These are phyloP conservation scores for Capsella rubella DNA, from an alignment of 441 rosid species.

Conservation along the genomic window DNA sequence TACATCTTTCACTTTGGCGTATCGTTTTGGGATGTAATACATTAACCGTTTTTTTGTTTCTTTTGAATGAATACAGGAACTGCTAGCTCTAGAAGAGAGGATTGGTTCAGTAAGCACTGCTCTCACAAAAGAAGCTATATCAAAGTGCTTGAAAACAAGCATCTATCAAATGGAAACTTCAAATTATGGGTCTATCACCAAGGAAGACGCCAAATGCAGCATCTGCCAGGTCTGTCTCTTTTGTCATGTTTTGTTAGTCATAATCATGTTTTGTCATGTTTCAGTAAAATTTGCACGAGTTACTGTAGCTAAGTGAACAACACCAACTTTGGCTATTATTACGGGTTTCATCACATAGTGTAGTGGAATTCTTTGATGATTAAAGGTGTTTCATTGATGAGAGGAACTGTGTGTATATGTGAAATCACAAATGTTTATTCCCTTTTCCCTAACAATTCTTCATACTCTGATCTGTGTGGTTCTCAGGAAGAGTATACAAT, in stretches of 20 bases:
- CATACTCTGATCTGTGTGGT: slow-evolving; percentile 17
- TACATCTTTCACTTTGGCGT: background rate
- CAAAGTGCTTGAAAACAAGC: slow-evolving; percentile 26
- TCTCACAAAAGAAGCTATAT: slow-evolving; percentile 74
- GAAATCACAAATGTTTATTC: background rate
- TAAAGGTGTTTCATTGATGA: slow-evolving; percentile 6
- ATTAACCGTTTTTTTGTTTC: slow-evolving; percentile 9
- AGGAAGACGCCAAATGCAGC: slow-evolving; percentile 27
- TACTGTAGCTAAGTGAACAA: slow-evolving; percentile 8
- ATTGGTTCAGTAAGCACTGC: slow-evolving; percentile 98
- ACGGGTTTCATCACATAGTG: background rate
- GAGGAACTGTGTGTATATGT: slow-evolving; percentile 22
- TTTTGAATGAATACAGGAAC: slow-evolving; percentile 2
- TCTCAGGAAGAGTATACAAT: slow-evolving; percentile 4
- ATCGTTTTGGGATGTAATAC: background rate
- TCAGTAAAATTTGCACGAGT: slow-evolving; percentile 1
- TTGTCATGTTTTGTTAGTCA: slow-evolving; percentile 38
- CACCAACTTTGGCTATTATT: slow-evolving; percentile 14
- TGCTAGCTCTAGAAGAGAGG: slow-evolving; percentile 37
- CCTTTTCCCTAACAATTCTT: background rate
- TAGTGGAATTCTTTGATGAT: slow-evolving; percentile 10
- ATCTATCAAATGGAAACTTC: slow-evolving; percentile 25
- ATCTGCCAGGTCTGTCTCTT: slow-evolving; percentile 14
- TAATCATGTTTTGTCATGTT: slow-evolving; percentile 40
- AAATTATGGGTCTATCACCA: slow-evolving; percentile 7